These are phyloP conservation scores for Aspergillus bombycis DNA, from an alignment of 2,329 filamentous ascomycete genomes.

Conservation along the genomic window DNA sequence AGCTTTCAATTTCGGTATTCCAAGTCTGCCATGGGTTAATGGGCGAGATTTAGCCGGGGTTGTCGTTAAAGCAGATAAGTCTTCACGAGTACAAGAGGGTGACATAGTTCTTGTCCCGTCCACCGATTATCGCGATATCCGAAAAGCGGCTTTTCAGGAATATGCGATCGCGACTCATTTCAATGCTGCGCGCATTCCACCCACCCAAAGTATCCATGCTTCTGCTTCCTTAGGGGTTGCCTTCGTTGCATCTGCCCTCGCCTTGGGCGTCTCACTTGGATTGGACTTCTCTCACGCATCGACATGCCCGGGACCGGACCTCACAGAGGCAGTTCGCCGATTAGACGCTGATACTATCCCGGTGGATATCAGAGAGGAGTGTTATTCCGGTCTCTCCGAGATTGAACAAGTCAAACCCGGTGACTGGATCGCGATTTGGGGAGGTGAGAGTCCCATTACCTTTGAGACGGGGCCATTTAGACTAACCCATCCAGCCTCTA, in stretches of 20 bases:
- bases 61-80: slow-evolving; percentile 54
- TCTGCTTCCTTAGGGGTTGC: slow-evolving; percentile 70
- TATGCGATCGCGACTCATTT: slow-evolving; percentile 67
- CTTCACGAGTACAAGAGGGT: slow-evolving; percentile 57
- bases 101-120: slow-evolving; percentile 67
- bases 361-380: slow-evolving; percentile 65
- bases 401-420: slow-evolving; percentile 60
- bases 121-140: slow-evolving; percentile 72
- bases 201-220: slow-evolving; percentile 54
- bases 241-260: slow-evolving; percentile 69
- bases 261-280: slow-evolving; percentile 71
- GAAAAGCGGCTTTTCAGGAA: slow-evolving; percentile 73
- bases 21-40: slow-evolving; percentile 68
- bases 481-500: slow-evolving; percentile 55
- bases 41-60: slow-evolving; percentile 71
- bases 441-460: slow-evolving; percentile 52
- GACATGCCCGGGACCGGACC: slow-evolving; percentile 59
- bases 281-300: slow-evolving; percentile 58
- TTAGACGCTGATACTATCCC: slow-evolving; percentile 57
- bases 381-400: slow-evolving; percentile 57
- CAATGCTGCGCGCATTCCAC: slow-evolving; percentile 66
- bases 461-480: slow-evolving; percentile 6
- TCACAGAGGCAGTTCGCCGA: slow-evolving; percentile 55
- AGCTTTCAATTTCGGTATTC: slow-evolving; percentile 72
- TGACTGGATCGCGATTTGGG: slow-evolving; percentile 76